Evolutionary conservation across 306 rosid species (phyloP).

Genomic region (Pyrus bretschneideri): DNA sequence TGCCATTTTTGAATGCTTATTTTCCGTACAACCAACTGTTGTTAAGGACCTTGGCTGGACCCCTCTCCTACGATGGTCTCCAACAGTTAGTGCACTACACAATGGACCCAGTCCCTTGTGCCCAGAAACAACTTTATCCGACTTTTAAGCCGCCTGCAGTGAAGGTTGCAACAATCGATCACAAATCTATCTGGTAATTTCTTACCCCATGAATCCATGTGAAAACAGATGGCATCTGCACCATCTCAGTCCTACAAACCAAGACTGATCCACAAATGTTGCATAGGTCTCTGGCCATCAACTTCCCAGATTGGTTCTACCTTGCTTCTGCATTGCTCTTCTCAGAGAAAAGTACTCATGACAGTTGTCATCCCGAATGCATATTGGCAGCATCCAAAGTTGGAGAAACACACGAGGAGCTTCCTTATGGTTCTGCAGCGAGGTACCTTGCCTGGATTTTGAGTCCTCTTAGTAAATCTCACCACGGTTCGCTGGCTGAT

Average conservation of each 20-base stretch:
- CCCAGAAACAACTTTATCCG: not conserved
- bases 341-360: constrained; percentile 4
- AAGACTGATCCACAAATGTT: constrained; percentile 11
- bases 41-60: constrained; percentile 29
- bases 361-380: constrained; percentile 4
- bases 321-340: constrained; percentile 35
- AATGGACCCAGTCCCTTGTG: constrained; percentile 1
- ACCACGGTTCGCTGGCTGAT: constrained; percentile 21
- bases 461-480: constrained; percentile 15
- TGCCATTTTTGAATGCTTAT: constrained; percentile 30
- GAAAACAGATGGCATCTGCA: constrained; percentile 7
- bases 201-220: constrained; percentile 2
- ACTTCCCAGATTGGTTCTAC: constrained; percentile 36
- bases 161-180: constrained; percentile 15
- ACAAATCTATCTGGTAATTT: constrained; percentile 37
- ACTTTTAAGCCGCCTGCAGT: constrained; percentile 1
- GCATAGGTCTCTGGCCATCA: constrained; percentile 37
- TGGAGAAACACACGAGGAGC: constrained; percentile 7
- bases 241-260: constrained; percentile 1
- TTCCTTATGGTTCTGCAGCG: constrained; percentile 18
- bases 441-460: constrained; percentile 38
- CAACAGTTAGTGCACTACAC: constrained; percentile 3
- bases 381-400: not conserved
- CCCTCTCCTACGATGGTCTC: constrained; percentile 16
- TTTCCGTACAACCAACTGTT: constrained; percentile 24